Evolutionary conservation across 805 yeast genomes (phyloP), one percentile per base, ranked within the genome.

Genomic region (Clavispora asparagi): DNA sequence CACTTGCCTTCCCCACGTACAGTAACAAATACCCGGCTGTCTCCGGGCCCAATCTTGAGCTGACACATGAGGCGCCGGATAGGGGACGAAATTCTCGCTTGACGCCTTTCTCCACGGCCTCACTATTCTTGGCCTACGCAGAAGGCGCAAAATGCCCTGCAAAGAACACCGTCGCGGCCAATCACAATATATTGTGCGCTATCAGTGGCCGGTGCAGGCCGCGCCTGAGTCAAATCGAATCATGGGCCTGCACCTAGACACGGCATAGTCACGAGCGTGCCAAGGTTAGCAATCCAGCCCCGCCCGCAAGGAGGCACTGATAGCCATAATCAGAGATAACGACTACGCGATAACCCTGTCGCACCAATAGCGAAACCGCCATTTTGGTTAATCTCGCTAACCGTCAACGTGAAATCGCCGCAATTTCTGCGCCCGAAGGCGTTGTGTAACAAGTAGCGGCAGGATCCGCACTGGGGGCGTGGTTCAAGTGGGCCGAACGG

Each of bases 171-270:
- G 16, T 28, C 13, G 25, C 23, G 14, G 42, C 35, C 35, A 28
- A 29, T 40, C 28, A 29, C 16, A 28, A 9, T 19, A 19, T 9
- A 6, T 16, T 10, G 35, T 26, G 6, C 35, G 16, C 17, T 39
- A 39, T 29, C 42, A n/a, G 28, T 12, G 14, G 42, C 42, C 33
- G 35, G 26, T 40, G 42, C 35, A 28, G 42, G 42, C 19, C 10
- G 8, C 29, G 11, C n/a, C 28, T 19, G 28, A 28, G 17, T 29
- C 33, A 29, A 16, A 6, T 19, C 16, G 35, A 17, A 7, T 12
- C 35, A 40, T 8, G 13, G 25, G 6, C n/a, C 25, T 7, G 37
- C 25, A 17, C 37, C 17, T 13, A 33, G 25, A 6, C 7, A 7
- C n/a, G 35, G 3, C 14, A 7, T 14, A 14, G 35, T 32, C 35